These are phyloP conservation scores for Pseudonectria buxi DNA, from an alignment of 2,329 filamentous ascomycete genomes.

Conservation along the genomic window DNA sequence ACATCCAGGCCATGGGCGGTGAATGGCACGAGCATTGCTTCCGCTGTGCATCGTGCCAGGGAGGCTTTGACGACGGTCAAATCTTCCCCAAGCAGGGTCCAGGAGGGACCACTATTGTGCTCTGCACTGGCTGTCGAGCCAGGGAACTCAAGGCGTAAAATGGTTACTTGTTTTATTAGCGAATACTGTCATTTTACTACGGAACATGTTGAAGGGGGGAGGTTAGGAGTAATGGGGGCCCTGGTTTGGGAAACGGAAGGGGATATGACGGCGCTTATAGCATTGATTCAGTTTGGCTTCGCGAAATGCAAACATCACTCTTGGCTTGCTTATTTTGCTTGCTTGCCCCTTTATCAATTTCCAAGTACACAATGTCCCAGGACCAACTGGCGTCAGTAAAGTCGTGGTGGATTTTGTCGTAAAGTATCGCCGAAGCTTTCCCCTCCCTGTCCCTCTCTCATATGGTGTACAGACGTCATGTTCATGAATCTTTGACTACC, in stretches of 20 bases:
- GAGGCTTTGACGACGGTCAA: constrained; percentile 57
- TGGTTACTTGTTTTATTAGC: constrained; percentile 8
- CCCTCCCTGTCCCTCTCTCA: constrained; percentile 8
- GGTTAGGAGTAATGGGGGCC: too few relatives aligned
- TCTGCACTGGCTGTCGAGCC: constrained; percentile 56
- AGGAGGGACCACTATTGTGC: constrained; percentile 41
- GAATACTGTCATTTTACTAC: too few relatives aligned
- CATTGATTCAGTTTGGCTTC: too few relatives aligned
- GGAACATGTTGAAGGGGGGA: neutral
- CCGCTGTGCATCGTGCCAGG: constrained; percentile 60
- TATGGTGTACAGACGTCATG: constrained; percentile 17
- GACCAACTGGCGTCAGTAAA: neutral
- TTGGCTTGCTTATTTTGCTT: neutral
- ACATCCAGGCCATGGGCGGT: constrained; percentile 78
- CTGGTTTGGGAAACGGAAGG: too few relatives aligned
- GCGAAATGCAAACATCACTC: too few relatives aligned
- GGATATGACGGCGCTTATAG: too few relatives aligned
- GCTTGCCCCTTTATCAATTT: neutral
- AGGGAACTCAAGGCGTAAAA: constrained; percentile 50
- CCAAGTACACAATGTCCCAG: neutral
- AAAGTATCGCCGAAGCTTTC: constrained; percentile 18
- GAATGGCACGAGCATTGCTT: constrained; percentile 97
- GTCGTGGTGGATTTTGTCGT: constrained; percentile 27
- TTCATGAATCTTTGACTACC: too few relatives aligned
- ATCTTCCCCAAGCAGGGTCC: constrained; percentile 53